Base-by-base conservation (phyloP, 192 early-diverging fungal genomes). In the Linnemannia exigua region DNA sequence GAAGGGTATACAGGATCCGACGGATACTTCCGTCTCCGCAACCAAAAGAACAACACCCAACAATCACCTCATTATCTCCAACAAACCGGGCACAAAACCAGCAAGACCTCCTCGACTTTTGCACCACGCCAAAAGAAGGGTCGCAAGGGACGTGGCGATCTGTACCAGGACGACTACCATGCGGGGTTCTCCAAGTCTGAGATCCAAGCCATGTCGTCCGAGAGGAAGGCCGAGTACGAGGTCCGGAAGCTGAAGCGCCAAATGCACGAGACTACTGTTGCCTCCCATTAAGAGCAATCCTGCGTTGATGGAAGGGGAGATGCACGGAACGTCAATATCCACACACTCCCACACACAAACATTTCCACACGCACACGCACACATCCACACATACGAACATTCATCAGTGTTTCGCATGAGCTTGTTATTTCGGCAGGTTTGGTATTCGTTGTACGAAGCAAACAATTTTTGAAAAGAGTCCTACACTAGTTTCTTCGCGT, bases 101-200 rank as follows among this genome's bases (percentile, higher is more conserved):
- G 11, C 22, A 58, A 58, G 54, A 28, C 54, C 1, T 9, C 22
- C n/a, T 9, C 22, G n/a, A 1, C n/a, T 0, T 58, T n/a, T 1
- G n/a, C 8, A 20, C 19, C 54, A 11, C 74, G 74, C 15, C 74
- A 51, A 9, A 63, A 38, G 35, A 52, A 51, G 63, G 38, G 74
- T 19, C 51, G 74, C 50, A 63, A 75, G 16, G 31, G 50, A 1
- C 31, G 36, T 5, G 74, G 74, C 11, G 74, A 75, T 15, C n/a
- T 75, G 22, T 25, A 11, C n/a, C 38, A 66, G 36, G 16, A 61
- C 35, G 74, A 75, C 38, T 63, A 75, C 54, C 74, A 75, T 37
- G 74, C 74, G 2, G 74, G 74, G 20, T n/a, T 28, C 58, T 63
- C 17, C n/a, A 75, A 75, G 58, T 7, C 36, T 1, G 74, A 75